Percentiles rank a stretch among this genome's conserved stretches.
Conservation (phyloP, 2,329 filamentous ascomycete genomes). For the Sclerotinia sclerotiorum region DNA sequence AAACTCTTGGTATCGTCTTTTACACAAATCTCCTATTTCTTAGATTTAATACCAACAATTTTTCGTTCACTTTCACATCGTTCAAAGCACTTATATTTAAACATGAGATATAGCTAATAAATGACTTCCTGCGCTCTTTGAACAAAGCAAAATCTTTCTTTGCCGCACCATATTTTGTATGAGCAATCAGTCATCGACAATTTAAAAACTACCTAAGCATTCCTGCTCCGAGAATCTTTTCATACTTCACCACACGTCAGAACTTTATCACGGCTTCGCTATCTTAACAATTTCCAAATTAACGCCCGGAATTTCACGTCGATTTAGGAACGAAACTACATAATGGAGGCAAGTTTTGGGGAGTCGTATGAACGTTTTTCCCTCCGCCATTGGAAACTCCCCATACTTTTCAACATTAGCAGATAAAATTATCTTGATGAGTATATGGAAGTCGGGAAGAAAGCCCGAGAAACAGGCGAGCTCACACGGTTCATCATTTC, state of each 20-base stretch:
- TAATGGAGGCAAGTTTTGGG: not conserved
- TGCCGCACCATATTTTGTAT: not conserved
- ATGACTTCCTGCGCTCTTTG: not conserved
- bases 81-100: not conserved
- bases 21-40: not conserved
- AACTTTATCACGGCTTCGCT: not conserved
- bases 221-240: too few species aligned
- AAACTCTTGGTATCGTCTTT: too few species aligned
- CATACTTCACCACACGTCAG: not conserved
- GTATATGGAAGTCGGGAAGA: constrained; percentile 18
- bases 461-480: not conserved
- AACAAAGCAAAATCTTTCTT: not conserved
- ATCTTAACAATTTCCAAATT: not conserved
- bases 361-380: constrained; percentile 11
- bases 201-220: not conserved
- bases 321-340: too few species aligned
- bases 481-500: constrained; percentile 8
- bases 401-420: not conserved
- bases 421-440: constrained; percentile 3
- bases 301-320: not conserved
- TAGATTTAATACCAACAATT: too few species aligned
- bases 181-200: not conserved
- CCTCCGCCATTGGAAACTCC: not conserved
- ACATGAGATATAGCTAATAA: too few species aligned
- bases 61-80: not conserved